These are phyloP conservation scores for Globisporangium spiculum DNA, from an alignment of 352 stramenopile species.

Conservation along the genomic window DNA sequence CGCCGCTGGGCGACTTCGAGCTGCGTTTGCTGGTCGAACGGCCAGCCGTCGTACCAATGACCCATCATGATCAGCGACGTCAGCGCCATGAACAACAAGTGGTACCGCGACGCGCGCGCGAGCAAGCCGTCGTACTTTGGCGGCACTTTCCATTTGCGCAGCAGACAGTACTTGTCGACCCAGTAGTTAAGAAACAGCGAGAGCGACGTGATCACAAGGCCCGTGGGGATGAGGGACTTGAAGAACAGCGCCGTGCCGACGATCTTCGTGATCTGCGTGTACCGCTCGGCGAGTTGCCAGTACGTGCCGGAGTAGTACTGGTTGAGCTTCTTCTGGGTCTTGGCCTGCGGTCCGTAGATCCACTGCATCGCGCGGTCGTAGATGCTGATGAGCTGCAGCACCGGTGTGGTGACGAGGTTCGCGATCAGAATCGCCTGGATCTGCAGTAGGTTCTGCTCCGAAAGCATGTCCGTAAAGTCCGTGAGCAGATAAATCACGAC, in stretches of 20 bases:
- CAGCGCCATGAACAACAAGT: slow-evolving; percentile 62
- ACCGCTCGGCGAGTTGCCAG: slow-evolving; percentile 64
- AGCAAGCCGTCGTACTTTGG: slow-evolving; percentile 61
- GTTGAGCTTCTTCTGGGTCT: slow-evolving; percentile 78
- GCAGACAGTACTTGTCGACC: slow-evolving; percentile 81
- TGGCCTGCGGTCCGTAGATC: slow-evolving; percentile 42
- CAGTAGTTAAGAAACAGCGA: slow-evolving; percentile 78
- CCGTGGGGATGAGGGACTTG: slow-evolving; percentile 61
- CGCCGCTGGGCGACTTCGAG: slow-evolving; percentile 25
- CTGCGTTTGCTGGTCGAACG: slow-evolving; percentile 50
- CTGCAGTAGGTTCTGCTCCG: slow-evolving; percentile 65
- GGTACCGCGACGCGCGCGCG: slow-evolving; percentile 58
- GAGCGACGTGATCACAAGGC: slow-evolving; percentile 57
- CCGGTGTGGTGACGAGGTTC: slow-evolving; percentile 69
- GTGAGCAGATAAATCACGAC: slow-evolving; percentile 78
- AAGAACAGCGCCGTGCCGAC: slow-evolving; percentile 67
- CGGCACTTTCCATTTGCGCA: slow-evolving; percentile 71
- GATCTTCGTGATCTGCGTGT: slow-evolving; percentile 67
- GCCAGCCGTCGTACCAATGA: slow-evolving; percentile 80
- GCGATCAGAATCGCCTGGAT: slow-evolving; percentile 75
- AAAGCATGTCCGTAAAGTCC: slow-evolving; percentile 64
- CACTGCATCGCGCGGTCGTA: slow-evolving; percentile 46
- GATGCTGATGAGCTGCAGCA: slow-evolving; percentile 59
- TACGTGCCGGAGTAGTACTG: slow-evolving; percentile 68
- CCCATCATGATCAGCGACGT: slow-evolving; percentile 73